Conservation (phyloP, 2,329 filamentous ascomycete species). For the Talaromyces sp. region DNA sequence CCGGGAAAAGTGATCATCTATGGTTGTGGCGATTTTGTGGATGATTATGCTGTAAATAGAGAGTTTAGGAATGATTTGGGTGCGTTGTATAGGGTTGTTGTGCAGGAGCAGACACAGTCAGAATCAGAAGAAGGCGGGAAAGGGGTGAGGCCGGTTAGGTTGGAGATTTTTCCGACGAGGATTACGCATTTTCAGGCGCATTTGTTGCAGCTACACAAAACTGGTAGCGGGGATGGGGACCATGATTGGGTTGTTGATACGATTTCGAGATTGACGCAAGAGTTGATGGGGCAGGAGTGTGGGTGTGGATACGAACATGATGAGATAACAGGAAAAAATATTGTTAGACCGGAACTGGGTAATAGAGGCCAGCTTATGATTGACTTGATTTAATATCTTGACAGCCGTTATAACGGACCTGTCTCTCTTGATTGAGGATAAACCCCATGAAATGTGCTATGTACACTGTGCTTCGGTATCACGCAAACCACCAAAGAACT, state of each 20-base stretch:
- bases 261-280: slow-evolving; percentile 27
- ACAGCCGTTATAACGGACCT: background rate
- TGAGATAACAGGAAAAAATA: slow-evolving; percentile 11
- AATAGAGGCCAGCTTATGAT: slow-evolving; percentile 33
- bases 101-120: slow-evolving; percentile 19
- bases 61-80: slow-evolving; percentile 41
- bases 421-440: background rate
- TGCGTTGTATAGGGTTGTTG: slow-evolving; percentile 38
- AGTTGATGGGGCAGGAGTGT: slow-evolving; percentile 25
- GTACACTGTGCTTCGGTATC: slow-evolving; percentile 2
- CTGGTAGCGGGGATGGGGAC: slow-evolving; percentile 26
- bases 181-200: slow-evolving; percentile 34
- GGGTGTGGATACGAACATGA: background rate
- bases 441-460: background rate
- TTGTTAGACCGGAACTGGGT: slow-evolving; percentile 24
- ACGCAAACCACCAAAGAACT: background rate
- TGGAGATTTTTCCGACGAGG: slow-evolving; percentile 38
- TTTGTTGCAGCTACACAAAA: slow-evolving; percentile 23
- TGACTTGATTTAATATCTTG: slow-evolving; percentile 20
- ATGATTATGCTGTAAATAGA: slow-evolving; percentile 39
- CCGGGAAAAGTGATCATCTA: slow-evolving; percentile 37
- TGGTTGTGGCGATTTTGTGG: slow-evolving; percentile 44
- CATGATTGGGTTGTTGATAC: slow-evolving; percentile 32
- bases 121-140: background rate
- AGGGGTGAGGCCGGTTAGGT: slow-evolving; percentile 24